Percentiles rank a stretch among this genome's conserved stretches.
Conservation (phyloP, 75 land plant genomes). For the Adiantum capillusveneris region DNA sequence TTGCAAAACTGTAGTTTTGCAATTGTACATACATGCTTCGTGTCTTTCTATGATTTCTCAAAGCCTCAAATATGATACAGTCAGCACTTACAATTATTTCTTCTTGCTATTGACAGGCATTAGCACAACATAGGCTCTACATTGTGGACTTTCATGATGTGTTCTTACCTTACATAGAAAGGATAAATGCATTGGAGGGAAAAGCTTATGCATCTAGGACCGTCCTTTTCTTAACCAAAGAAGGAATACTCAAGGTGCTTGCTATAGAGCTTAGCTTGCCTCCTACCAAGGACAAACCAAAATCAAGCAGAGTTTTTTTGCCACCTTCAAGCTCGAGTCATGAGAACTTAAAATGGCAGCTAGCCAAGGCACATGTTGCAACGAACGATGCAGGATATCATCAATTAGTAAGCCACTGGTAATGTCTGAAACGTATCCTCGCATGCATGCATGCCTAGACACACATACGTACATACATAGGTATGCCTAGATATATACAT, state of each 20-base stretch:
- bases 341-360: conserved; percentile 34
- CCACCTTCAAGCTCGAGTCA: conserved; percentile 32
- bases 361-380: conserved; percentile 53
- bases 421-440: neutral
- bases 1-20: too few species aligned
- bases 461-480: too few species aligned
- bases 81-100: too few species aligned
- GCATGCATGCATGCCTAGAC: too few species aligned
- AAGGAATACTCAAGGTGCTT: conserved; percentile 37
- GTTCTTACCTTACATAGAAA: conserved; percentile 40
- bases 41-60: too few species aligned
- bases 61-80: too few species aligned
- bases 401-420: conserved; percentile 70
- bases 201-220: conserved; percentile 48
- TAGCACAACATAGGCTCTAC: conserved; percentile 33
- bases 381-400: conserved; percentile 54
- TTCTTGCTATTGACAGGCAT: conserved; percentile 33
- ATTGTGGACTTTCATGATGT: conserved; percentile 55
- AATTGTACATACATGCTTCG: too few species aligned
- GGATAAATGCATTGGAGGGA: conserved; percentile 20
- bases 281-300: conserved; percentile 5
- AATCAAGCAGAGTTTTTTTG: conserved; percentile 25
- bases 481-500: too few species aligned
- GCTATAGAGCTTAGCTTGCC: conserved; percentile 49
- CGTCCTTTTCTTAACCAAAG: conserved; percentile 27